phyloP scores from a whole-genome alignment of 352 stramenopile species.

The Aphanomyces euteiches region DNA sequence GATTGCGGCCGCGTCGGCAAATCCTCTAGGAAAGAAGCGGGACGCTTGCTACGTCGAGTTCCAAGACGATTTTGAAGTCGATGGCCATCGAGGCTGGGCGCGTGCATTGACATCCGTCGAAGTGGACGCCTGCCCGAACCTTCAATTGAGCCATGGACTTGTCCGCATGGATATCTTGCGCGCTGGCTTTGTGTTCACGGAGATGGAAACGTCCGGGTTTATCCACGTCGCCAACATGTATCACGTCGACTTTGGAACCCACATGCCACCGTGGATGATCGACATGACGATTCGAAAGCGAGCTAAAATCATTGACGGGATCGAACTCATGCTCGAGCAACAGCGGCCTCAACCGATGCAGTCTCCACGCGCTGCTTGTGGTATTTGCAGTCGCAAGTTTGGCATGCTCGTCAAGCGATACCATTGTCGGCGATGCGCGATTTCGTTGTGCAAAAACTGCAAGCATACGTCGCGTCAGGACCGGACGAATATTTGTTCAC shows the following conservation, averaged over 20 bases:
- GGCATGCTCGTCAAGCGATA: neutral
- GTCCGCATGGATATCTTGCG: neutral
- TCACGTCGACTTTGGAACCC: neutral
- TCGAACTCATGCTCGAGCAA: neutral
- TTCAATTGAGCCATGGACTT: neutral
- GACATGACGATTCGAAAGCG: neutral
- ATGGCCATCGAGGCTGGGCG: neutral
- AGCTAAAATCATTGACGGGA: neutral
- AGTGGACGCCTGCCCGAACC: neutral
- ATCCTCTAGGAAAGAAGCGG: neutral
- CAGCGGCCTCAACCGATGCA: no score
- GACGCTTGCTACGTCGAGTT: neutral
- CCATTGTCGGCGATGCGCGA: neutral
- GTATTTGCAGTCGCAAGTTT: neutral
- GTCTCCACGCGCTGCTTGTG: neutral
- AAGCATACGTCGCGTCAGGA: no score
- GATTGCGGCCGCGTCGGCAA: neutral
- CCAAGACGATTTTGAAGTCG: constrained; percentile 1
- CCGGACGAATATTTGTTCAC: no score
- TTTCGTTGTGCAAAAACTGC: neutral
- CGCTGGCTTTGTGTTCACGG: neutral
- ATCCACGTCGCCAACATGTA: neutral
- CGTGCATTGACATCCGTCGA: neutral
- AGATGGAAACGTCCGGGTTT: neutral
- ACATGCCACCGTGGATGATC: neutral